Evolutionary conservation across 495 filamentous ascomycete genomes (phyloP), one percentile per base, ranked within the genome.

Genomic region (Lasiosphaeria ovina): DNA sequence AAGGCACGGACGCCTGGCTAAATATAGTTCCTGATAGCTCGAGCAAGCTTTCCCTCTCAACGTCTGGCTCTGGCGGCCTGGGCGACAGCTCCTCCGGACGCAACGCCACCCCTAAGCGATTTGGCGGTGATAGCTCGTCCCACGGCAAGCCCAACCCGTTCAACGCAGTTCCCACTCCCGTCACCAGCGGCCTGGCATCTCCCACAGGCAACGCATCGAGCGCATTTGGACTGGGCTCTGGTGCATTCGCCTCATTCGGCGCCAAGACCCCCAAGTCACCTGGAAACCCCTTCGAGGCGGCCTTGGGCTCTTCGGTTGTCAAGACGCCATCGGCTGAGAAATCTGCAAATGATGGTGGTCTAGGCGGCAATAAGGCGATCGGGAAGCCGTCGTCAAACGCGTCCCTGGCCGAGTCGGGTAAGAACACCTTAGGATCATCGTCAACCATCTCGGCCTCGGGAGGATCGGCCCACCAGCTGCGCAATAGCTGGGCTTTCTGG

Each of bases 211-310:
- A 88, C 63, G 94, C 91, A 60, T 95, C 95, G 6, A 92, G 87
- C 58, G 93, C 93, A 54, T 98, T 98, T 71, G 92, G 92, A 56
- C 83, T 98, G 36, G 94, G 94, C 45, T 91, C 91, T 36, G 94
- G 94, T 61, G 94, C 94, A 48, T 98, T 98, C 75, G 94, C 95
- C 44, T 94, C 92, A 5, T 98, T 98, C 75, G 93, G 94, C n/a
- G 78, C 81, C 6, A 93, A 92, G 73, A 90, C 90, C 1, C 92
- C 94, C 17, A 98, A 97, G 79, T 89, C 90, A 6, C 89, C 91
- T 33, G 90, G 91, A 40, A 87, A 87, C 55, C 84, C 87, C 8
- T 87, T 93, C 66, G 93, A 96, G 52, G 81, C 88, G 60, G 78
- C 82, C 51, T 76, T 84, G 54, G 85, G 85, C 62, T 81, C 81